phyloP scores from a whole-genome alignment of 306 rosid genomes.

The Cajanus cajan region DNA sequence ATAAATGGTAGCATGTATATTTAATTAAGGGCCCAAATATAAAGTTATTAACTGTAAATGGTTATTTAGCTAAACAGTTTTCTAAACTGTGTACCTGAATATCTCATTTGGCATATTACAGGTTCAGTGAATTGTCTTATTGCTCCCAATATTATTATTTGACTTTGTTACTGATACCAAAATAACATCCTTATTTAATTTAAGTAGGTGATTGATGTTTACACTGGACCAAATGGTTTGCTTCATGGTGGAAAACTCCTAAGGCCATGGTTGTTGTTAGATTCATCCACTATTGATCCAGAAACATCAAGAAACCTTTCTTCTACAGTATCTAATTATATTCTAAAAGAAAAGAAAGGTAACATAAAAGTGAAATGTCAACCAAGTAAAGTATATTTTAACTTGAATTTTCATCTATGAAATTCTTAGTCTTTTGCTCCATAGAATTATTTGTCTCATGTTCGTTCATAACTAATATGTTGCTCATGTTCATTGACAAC shows the following conservation, averaged over 20 bases:
- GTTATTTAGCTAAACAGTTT: not conserved
- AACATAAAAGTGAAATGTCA: constrained; percentile 23
- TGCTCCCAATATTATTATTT: constrained; percentile 21
- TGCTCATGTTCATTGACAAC: constrained; percentile 6
- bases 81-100: not conserved
- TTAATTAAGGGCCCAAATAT: not conserved
- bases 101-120: constrained; percentile 8
- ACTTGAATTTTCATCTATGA: constrained; percentile 6
- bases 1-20: not conserved
- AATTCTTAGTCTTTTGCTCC: constrained; percentile 12
- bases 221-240: constrained; percentile 84
- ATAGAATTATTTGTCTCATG: not conserved
- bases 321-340: constrained; percentile 53
- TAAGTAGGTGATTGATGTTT: constrained; percentile 82
- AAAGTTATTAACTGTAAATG: not conserved
- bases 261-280: constrained; percentile 84
- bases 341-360: constrained; percentile 71
- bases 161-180: constrained; percentile 29
- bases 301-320: constrained; percentile 84
- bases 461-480: not conserved
- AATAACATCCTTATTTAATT: constrained; percentile 35
- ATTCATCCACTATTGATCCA: constrained; percentile 93
- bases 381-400: constrained; percentile 15
- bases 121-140: constrained; percentile 1
- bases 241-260: constrained; percentile 63